Base-by-base conservation (phyloP, 768 basidiomycete genomes). In the Kwoniella mangroviensis region DNA sequence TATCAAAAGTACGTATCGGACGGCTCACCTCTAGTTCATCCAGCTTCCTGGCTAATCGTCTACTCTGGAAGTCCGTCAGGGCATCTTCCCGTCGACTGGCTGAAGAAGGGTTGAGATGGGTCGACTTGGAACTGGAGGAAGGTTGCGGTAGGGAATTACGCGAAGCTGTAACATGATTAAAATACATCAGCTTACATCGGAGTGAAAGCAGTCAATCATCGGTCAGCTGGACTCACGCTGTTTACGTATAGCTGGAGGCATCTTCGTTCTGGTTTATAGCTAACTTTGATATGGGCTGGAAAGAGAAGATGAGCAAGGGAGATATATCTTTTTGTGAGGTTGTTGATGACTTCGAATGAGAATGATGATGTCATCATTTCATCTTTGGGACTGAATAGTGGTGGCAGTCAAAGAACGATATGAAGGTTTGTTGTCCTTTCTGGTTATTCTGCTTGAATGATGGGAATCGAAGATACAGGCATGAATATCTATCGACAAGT, bases 1-100 rank as follows among this genome's bases (percentile, higher is more conserved):
- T 34, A 34, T 34, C 28, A 28, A 28, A 28, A 28, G 28, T 28
- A 4, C 4, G 9, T 34, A 5, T 34, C 34, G 34, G 34, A 34
- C 34, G 4, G 34, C 79, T 55, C 60, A 79, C 81, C 72, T 82
- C 81, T 6, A 82, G 73, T 28, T 82, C 81, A 10, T 80, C 81
- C 22, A 82, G 62, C 22, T 72, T 65, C 19, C 81, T 60, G 45
- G 73, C 62, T 9, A 80, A 57, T n/a, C 81, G 51, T 15, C 81
- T 63, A 12, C 67, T 55, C 45, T 71, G 73, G 55, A 80, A 81
- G 9, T 82, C 81, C 3, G 63, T 61, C 21, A 75, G 21, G 9
- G 76, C 79, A 43, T 78, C 76, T n/a, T 63, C 61, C 28, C 73
- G 71, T 15, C 71, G 58, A 68, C 15, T 60, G 41, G 6, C 59